These are phyloP conservation scores for Penicillium robsamsonii DNA, from an alignment of 495 filamentous ascomycete species.

Conservation along the genomic window DNA sequence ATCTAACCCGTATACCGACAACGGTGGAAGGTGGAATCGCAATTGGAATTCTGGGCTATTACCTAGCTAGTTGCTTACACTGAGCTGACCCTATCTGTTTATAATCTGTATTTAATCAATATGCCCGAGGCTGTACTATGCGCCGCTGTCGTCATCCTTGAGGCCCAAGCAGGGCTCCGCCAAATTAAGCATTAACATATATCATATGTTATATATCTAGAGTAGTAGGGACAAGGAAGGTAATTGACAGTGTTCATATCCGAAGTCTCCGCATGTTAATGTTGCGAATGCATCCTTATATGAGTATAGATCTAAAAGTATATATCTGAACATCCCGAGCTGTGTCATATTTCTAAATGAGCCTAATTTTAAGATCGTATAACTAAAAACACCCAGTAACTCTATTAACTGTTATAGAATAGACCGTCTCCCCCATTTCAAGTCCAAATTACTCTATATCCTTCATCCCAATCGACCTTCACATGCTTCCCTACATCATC, in stretches of 20 bases:
- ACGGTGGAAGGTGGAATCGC: background rate
- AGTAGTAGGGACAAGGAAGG: background rate
- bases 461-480: slow-evolving; percentile 10
- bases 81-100: background rate
- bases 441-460: background rate
- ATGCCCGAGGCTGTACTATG: slow-evolving; percentile 1
- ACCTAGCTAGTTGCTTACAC: background rate
- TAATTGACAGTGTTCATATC: background rate
- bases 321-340: background rate
- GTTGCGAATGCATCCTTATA: background rate
- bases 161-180: slow-evolving; percentile 8
- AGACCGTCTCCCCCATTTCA: background rate
- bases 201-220: background rate
- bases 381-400: background rate
- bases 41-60: background rate
- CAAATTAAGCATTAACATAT: slow-evolving; percentile 10
- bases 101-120: background rate
- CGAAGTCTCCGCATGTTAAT: background rate
- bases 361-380: background rate
- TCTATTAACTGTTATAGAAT: too few species aligned
- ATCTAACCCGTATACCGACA: slow-evolving; percentile 8
- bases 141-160: slow-evolving; percentile 31
- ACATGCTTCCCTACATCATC: slow-evolving; percentile 26
- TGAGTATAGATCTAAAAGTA: background rate
- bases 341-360: background rate